Evolutionary conservation across 495 filamentous ascomycete species (phyloP), one percentile per base, ranked within the genome.

Genomic region (Xylaria intraflava): DNA sequence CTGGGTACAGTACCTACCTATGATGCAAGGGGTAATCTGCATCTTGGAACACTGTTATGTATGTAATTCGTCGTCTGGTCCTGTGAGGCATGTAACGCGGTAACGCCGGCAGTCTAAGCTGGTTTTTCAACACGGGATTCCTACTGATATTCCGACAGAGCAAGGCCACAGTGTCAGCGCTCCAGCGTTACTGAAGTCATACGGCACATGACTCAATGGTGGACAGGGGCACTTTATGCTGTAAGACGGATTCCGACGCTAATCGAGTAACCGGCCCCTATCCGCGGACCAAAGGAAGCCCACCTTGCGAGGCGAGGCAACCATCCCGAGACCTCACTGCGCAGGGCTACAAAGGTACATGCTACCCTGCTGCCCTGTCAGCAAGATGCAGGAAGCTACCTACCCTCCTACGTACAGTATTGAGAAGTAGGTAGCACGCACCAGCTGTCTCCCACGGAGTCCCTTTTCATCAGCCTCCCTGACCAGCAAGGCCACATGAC

Each of bases 161-260:
- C n/a, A n/a, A n/a, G n/a, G n/a, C n/a, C n/a, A n/a, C n/a, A n/a
- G n/a, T n/a, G n/a, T n/a, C n/a, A n/a, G 4, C 27, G 9, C 9
- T 29, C 27, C 9, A 4, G 27, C 4, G 9, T 29, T 29, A 29
- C 27, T 9, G 27, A 29, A 17, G n/a, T 17, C 5, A 38, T 17
- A 16, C 9, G 35, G 46, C 46, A 49, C 26, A 40, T 49, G 46
- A 49, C 16, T 36, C 27, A 17, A 20, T 20, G 14, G 38, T 6
- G 17, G 20, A 44, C 29, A 27, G 19, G 24, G 47, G 19, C 9
- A 31, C 27, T 14, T 31, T 26, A 35, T 44, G 30, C 43, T 35
- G 51, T 45, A 22, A 53, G 33, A 53, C 42, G 51, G 51, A 38
- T 38, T 53, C 27, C 33, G 23, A 46, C 51, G 51, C 41, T 31